Evolutionary conservation across 2,329 filamentous ascomycete species (phyloP), one percentile per base, ranked within the genome.

Genomic region (Cladophialophora psammophila): DNA sequence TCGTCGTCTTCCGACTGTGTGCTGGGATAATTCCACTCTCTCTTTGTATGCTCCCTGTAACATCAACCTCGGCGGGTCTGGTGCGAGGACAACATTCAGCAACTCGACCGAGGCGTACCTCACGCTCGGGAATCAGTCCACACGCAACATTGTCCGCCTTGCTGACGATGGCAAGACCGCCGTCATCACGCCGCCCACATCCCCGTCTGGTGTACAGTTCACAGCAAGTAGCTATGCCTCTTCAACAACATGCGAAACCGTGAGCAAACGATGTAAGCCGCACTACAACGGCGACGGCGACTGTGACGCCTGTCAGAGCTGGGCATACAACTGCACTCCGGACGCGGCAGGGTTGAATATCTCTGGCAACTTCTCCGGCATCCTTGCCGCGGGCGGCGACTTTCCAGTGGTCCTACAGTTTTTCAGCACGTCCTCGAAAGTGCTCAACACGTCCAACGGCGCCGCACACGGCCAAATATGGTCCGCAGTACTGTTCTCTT

Each of bases 321-420:
- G 52, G 52, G 20, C 52, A 26, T 54, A 54, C 31, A 34, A 4
- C 18, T 54, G 52, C 52, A 54, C 52, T 54, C 52, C 18, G 2
- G 15, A 54, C 52, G 20, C 52, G 7, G 52, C 20, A 34, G 52
- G 52, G 52, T 8, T 54, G 52, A 20, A 26, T 26, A 26, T 54
- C 52, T 54, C 52, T 9, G 52, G 52, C 52, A 54, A 54, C 52
- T 54, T 54, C 18, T 54, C 52, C 20, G 52, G 7, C 31, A 54
- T 54, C 7, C 31, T 34, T 15, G 52, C 3, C 10, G 15, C 15
- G 12, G 20, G 6, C 15, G 52, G 52, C 52, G 15, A 12, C 52
- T 32, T 54, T 34, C 52, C 52, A 20, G 52, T 54, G 5, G 9
- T 54, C 6, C 52, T 54, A 15, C 15, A 54, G 52, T 34, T 54